Base-by-base conservation (phyloP, 305 asterid genomes). In the Vinca major region DNA sequence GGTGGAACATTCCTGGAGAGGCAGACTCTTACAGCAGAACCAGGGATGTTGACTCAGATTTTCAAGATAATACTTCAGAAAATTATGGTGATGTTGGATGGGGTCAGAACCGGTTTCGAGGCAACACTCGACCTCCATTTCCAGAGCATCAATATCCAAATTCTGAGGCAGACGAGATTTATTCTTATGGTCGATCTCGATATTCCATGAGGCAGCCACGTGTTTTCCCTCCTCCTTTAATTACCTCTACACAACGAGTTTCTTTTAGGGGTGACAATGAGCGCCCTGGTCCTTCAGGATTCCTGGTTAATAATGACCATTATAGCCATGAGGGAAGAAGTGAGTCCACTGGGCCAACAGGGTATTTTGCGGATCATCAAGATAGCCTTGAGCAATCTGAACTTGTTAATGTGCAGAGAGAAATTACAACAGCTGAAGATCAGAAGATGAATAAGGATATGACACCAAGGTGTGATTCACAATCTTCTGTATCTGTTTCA, bases 401-500 rank as follows among this genome's bases (percentile, higher is more conserved):
- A 63, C 62, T 74, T 66, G 82, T 80, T 70, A 82, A 79, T 77
- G 57, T 75, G 55, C 84, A 69, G 60, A 80, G 74, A 68, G 95
- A 84, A 67, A 81, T 66, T 68, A 67, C 73, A 36, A 57, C 76
- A 50, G 70, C 78, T 74, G 89, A 81, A 73, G 84, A 78, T 73
- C 88, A 63, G 74, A 83, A 82, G 62, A 62, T 77, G 80, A 78
- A 58, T 17, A 70, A 78, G 65, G 78, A 82, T 51, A 52, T 62
- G 65, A 76, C 82, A 50, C 69, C 86, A n/a, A 82, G 91, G 76
- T 89, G 96, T 79, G 97, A 93, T 55, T 94, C 99, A 72, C 97
- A 91, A 66, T 94, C 99, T 63, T 94, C 99, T 36, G 78, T 94
- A n/a, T 91, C 93, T 62, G 96, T 94, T 75, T 87, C 97, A 74